Percentiles rank a stretch among this genome's conserved stretches.
phyloP scores from a whole-genome alignment of 2,329 filamentous ascomycete genomes.

The Fusarium setosum region DNA sequence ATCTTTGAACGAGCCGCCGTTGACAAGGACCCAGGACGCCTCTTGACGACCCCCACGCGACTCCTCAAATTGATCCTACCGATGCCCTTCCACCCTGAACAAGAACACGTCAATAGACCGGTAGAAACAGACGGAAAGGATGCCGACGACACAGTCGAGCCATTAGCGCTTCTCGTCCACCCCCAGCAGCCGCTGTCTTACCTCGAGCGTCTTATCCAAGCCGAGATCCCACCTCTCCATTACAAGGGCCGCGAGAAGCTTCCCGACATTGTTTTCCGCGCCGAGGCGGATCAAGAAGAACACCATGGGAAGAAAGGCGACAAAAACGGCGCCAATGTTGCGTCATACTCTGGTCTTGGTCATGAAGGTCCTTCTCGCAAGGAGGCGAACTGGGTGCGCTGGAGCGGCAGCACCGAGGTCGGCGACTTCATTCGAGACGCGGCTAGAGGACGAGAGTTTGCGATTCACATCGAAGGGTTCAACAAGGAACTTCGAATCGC shows the following conservation, averaged over 20 bases:
- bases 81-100: slow-evolving; percentile 60
- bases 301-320: slow-evolving; percentile 39
- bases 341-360: slow-evolving; percentile 78
- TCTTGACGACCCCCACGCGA: slow-evolving; percentile 83
- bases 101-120: slow-evolving; percentile 55
- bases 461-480: slow-evolving; percentile 81
- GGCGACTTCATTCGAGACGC: slow-evolving; percentile 95
- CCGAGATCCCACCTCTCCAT: slow-evolving; percentile 79
- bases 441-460: slow-evolving; percentile 84
- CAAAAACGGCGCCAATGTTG: slow-evolving; percentile 60
- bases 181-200: slow-evolving; percentile 93
- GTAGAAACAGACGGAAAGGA: slow-evolving; percentile 49
- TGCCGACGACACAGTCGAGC: slow-evolving; percentile 68
- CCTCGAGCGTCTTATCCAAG: slow-evolving; percentile 88
- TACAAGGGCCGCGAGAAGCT: slow-evolving; percentile 75
- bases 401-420: slow-evolving; percentile 89
- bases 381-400: slow-evolving; percentile 77
- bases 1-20: background rate
- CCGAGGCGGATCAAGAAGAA: slow-evolving; percentile 76
- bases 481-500: slow-evolving; percentile 75
- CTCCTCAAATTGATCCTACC: slow-evolving; percentile 86
- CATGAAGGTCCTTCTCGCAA: slow-evolving; percentile 63
- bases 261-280: slow-evolving; percentile 82
- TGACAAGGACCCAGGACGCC: slow-evolving; percentile 64
- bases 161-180: slow-evolving; percentile 85